A percentile compares a stretch with the other conserved stretches of the same genome.
Evolutionary conservation across 805 yeast species (phyloP).

Genomic region (Jamesozyma hellenica): DNA sequence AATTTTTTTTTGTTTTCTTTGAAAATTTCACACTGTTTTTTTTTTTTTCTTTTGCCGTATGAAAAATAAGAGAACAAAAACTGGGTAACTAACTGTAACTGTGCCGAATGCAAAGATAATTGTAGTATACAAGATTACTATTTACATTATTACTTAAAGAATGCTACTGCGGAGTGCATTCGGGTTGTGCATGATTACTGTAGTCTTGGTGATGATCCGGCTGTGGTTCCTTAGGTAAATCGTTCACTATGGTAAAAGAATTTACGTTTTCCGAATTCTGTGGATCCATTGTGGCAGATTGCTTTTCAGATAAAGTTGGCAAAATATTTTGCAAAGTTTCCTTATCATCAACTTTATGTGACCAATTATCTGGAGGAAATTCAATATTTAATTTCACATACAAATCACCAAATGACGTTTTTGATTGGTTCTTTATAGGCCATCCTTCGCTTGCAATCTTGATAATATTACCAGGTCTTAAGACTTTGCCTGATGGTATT

Average conservation of each 20-base stretch:
- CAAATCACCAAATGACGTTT: slow-evolving; percentile 48
- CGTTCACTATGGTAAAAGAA: slow-evolving; percentile 16
- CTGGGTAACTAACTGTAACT: too few relatives aligned
- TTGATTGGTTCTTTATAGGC: slow-evolving; percentile 43
- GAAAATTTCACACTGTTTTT: too few relatives aligned
- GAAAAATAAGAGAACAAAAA: too few relatives aligned
- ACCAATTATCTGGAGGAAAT: slow-evolving; percentile 83
- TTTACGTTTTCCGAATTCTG: slow-evolving; percentile 26
- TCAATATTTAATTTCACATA: slow-evolving; percentile 62
- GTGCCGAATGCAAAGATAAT: too few relatives aligned
- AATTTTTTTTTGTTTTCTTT: too few relatives aligned
- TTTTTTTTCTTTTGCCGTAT: too few relatives aligned
- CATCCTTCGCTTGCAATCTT: slow-evolving; percentile 69
- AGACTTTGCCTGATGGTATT: slow-evolving; percentile 68
- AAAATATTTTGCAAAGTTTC: slow-evolving; percentile 43
- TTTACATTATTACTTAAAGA: too few relatives aligned
- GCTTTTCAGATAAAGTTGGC: slow-evolving; percentile 29
- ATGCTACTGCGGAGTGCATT: slow-evolving; percentile 34
- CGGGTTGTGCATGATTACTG: slow-evolving; percentile 19
- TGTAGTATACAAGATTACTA: too few relatives aligned
- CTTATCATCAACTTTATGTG: slow-evolving; percentile 59
- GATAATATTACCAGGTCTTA: slow-evolving; percentile 65
- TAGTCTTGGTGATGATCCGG: slow-evolving; percentile 3
- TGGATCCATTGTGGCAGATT: slow-evolving; percentile 12
- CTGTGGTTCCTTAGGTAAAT: slow-evolving; percentile 6